A percentile compares a stretch with the other conserved stretches of the same genome.
These are phyloP conservation scores for Penicillium malachiteum DNA, from an alignment of 495 filamentous ascomycete genomes.

Conservation along the genomic window DNA sequence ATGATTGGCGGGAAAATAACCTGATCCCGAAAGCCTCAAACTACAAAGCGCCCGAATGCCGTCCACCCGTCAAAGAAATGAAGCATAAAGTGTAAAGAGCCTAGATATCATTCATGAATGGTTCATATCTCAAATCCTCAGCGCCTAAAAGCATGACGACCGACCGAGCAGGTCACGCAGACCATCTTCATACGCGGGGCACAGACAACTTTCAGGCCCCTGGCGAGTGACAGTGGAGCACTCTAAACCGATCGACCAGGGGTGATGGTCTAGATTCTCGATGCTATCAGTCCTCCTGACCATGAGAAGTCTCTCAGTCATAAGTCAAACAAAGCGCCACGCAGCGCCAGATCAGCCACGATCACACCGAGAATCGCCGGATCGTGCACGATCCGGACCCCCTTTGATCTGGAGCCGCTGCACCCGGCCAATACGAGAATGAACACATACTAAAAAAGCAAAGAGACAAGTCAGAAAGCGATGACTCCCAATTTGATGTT, in stretches of 20 bases:
- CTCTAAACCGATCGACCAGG: conserved; percentile 2
- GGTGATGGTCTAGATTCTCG: conserved; percentile 2
- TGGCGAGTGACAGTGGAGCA: not conserved
- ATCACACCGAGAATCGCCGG: conserved; percentile 23
- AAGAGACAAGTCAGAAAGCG: conserved; percentile 24
- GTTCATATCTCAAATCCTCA: not conserved
- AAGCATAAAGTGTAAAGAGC: conserved; percentile 1
- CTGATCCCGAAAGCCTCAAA: not conserved
- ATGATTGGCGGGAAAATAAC: conserved; percentile 9
- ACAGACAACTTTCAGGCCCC: not conserved
- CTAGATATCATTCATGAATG: not conserved
- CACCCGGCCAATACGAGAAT: conserved; percentile 13
- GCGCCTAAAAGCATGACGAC: not conserved
- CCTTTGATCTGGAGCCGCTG: conserved; percentile 21
- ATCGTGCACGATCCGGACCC: conserved; percentile 10
- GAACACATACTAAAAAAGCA: conserved; percentile 16
- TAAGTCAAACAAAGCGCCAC: conserved; percentile 23
- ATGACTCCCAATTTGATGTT: not conserved
- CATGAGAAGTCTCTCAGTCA: conserved; percentile 7
- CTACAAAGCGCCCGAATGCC: not conserved
- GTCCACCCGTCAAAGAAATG: conserved; percentile 1
- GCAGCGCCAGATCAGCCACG: conserved; percentile 19
- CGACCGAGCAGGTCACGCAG: not conserved
- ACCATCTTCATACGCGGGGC: not conserved
- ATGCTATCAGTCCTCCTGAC: conserved; percentile 12